phyloP scores from a whole-genome alignment of 2,329 filamentous ascomycete species.

The Claviceps sp. region DNA sequence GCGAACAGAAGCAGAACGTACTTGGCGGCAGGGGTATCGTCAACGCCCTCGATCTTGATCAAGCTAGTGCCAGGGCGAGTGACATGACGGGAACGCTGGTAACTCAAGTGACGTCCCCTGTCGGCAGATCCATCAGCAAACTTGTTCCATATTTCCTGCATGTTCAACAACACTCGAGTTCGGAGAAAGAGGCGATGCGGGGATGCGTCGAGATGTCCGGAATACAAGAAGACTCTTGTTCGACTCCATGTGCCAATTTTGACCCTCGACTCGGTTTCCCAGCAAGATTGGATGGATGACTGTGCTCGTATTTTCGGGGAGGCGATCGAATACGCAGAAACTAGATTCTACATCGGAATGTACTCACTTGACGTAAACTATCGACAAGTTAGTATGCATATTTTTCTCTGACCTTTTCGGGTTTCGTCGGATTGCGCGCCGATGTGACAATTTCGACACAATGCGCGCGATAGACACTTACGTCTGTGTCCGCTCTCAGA shows the following conservation, averaged over 20 bases:
- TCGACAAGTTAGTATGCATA: neutral
- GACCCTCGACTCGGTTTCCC: neutral
- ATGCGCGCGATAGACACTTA: slow-evolving; percentile 37
- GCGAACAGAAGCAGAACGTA: slow-evolving; percentile 32
- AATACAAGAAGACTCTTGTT: neutral
- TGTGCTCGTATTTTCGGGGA: neutral
- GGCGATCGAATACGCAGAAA: neutral
- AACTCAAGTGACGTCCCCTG: slow-evolving; percentile 96
- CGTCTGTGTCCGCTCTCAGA: slow-evolving; percentile 79
- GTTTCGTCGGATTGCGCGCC: slow-evolving; percentile 1
- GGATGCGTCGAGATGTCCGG: neutral
- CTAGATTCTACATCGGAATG: slow-evolving; percentile 2
- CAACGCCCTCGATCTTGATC: slow-evolving; percentile 98
- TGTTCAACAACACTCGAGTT: neutral
- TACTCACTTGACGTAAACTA: slow-evolving; percentile 86
- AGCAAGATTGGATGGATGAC: neutral
- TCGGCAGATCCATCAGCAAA: slow-evolving; percentile 1
- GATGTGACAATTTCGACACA: neutral
- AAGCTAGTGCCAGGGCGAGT: slow-evolving; percentile 83
- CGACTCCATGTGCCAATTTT: neutral
- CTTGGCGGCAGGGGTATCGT: slow-evolving; percentile 77
- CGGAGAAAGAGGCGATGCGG: neutral
- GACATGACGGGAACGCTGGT: slow-evolving; percentile 88
- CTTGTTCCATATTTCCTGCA: neutral
- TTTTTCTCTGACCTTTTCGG: slow-evolving; percentile 21